Base-by-base conservation (phyloP, 805 yeast species). In the Wickerhamomyces ciferrii region DNA sequence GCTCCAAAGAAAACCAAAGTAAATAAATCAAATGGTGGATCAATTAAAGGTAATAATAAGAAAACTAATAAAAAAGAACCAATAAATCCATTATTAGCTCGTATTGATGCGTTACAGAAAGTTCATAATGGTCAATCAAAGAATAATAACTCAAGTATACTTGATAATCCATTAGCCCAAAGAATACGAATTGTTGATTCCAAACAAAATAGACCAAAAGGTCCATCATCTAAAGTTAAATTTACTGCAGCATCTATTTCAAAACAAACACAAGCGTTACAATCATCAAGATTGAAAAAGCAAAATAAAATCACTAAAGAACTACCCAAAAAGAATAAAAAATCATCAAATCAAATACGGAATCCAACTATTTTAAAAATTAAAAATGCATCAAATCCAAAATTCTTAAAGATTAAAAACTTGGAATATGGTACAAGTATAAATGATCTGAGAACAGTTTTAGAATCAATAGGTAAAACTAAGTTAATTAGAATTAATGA, bases 371-470 rank as follows among this genome's bases (percentile, higher is more conserved):
- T 44, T 1, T 21, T 56, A 2, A 39, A 42, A 17, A 54, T 67
- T 39, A 61, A 55, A 46, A 53, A 61, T 39, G 53, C 57, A 1
- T 47, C 62, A 1, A 37, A 43, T 6, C 50, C 55, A 9, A 53
- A 51, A 23, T 56, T 66, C 42, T 42, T 68, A 14, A 56, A 65
- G 38, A 52, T 69, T 9, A 46, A 45, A 15, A 69, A 69, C 44
- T 43, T 69, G 8, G 56, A 52, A 18, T 52, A 54, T 13, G 70
- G 64, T 5, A 69, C 66, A 0, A 44, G 62, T 1, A 53, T 56
- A 15, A 42, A 47, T 5, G 71, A 68, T 43, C 51, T 69, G n/a
- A 44, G 37, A 24, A 40, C 47, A 2, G 64, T 62, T 5, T 46
- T 66, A 42, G 47, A 54, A 3, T 37, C 38, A 23, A 46, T 64